Evolutionary conservation across 495 filamentous ascomycete genomes (phyloP).

Genomic region (Neurospora sp.): DNA sequence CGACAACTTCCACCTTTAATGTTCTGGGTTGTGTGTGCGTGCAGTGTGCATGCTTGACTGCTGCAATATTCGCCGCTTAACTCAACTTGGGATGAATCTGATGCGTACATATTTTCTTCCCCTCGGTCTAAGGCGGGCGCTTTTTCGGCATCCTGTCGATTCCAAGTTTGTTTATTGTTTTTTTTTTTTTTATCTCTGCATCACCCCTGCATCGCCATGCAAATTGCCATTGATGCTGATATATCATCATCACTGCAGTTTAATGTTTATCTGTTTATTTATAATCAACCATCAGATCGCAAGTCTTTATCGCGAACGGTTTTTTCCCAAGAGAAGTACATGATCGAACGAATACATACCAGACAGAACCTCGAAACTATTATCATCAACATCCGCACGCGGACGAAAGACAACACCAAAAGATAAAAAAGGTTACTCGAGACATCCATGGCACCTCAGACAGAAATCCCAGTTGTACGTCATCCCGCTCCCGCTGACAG

Average conservation of each 20-base stretch:
- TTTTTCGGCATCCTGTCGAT: not conserved
- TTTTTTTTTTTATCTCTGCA: not conserved
- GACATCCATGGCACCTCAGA: constrained; percentile 32
- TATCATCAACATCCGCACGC: not conserved
- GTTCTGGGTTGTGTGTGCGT: not conserved
- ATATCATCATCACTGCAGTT: not conserved
- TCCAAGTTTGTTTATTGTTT: not conserved
- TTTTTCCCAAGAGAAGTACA: not conserved
- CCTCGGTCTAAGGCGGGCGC: not conserved
- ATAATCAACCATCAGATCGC: not conserved
- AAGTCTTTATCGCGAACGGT: not conserved
- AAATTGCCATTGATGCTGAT: not conserved
- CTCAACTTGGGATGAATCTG: not conserved
- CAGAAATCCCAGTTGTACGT: constrained; percentile 31
- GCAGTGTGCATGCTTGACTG: not conserved
- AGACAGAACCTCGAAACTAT: not conserved
- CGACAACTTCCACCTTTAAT: not conserved
- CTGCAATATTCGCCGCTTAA: not conserved
- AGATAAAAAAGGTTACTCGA: not conserved
- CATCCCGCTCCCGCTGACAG: not conserved
- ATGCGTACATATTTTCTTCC: not conserved
- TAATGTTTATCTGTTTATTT: not conserved
- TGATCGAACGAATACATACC: not conserved
- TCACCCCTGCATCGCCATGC: not conserved
- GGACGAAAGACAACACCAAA: not conserved